phyloP scores from a whole-genome alignment of 1,139 yeast species.

The Blastobotrys indianensis region DNA sequence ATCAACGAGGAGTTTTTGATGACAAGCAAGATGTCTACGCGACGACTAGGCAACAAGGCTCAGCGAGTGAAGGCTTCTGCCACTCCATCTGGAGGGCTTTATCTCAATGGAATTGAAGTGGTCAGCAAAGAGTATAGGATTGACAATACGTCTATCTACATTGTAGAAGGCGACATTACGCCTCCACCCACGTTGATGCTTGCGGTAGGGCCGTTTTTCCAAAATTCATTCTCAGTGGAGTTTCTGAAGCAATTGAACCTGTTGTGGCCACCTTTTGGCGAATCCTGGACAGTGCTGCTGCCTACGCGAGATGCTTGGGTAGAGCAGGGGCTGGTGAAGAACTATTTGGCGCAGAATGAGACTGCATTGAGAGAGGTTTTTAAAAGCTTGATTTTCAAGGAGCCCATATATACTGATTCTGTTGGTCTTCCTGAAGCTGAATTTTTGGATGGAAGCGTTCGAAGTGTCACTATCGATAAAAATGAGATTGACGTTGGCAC shows the following conservation, averaged over 20 bases:
- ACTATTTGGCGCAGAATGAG: constrained; percentile 51
- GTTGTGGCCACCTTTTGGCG: constrained; percentile 41
- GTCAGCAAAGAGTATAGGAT: constrained; percentile 41
- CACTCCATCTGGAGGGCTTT: constrained; percentile 32
- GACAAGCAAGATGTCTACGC: constrained; percentile 34
- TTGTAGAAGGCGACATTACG: constrained; percentile 54
- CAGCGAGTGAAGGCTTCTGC: constrained; percentile 27
- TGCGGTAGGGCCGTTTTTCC: constrained; percentile 50
- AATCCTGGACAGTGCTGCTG: constrained; percentile 69
- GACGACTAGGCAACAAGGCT: constrained; percentile 38
- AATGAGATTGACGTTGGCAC: constrained; percentile 26
- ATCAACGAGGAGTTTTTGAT: constrained; percentile 12
- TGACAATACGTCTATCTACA: constrained; percentile 58
- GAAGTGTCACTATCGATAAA: constrained; percentile 24
- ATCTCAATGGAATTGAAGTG: constrained; percentile 44
- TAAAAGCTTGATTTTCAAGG: constrained; percentile 55
- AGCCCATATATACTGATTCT: constrained; percentile 63
- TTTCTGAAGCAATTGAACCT: constrained; percentile 48
- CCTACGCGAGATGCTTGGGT: constrained; percentile 82
- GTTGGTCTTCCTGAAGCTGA: constrained; percentile 27
- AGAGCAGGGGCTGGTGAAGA: constrained; percentile 52
- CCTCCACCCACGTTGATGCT: constrained; percentile 48
- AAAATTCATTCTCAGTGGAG: constrained; percentile 47
- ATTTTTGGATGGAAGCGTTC: constrained; percentile 4
- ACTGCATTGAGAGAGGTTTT: constrained; percentile 48